These are phyloP conservation scores for Cercospora sp. DNA, from an alignment of 2,329 filamentous ascomycete genomes.

Conservation along the genomic window DNA sequence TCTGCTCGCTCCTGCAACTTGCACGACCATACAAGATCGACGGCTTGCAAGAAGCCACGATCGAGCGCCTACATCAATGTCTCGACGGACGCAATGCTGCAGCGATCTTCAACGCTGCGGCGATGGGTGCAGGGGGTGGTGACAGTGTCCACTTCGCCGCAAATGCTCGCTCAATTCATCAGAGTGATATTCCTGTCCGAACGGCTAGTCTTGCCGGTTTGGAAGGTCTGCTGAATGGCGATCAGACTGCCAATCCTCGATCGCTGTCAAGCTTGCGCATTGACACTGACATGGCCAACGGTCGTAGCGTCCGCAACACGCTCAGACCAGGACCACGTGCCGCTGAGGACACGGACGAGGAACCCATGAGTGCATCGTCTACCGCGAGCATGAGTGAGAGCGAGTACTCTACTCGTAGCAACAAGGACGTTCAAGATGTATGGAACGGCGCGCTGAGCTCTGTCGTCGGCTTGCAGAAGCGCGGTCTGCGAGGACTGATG, in stretches of 20 bases:
- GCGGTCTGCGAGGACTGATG: constrained; percentile 88
- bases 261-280: constrained; percentile 45
- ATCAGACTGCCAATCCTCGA: constrained; percentile 33
- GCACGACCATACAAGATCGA: constrained; percentile 91
- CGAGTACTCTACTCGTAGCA: constrained; percentile 39
- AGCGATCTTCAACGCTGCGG: constrained; percentile 95
- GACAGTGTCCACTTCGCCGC: constrained; percentile 70
- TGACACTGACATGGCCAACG: constrained; percentile 51
- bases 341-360: constrained; percentile 39
- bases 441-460: constrained; percentile 82
- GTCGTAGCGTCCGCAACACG: constrained; percentile 39
- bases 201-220: constrained; percentile 54
- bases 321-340: constrained; percentile 38
- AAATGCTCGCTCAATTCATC: constrained; percentile 35
- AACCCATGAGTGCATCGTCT: constrained; percentile 40
- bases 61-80: constrained; percentile 83
- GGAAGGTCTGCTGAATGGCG: constrained; percentile 45
- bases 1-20: constrained; percentile 92
- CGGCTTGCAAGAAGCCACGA: constrained; percentile 85
- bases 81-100: constrained; percentile 93
- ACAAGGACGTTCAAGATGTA: constrained; percentile 58
- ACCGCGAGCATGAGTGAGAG: constrained; percentile 39
- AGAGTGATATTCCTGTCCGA: constrained; percentile 42
- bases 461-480: constrained; percentile 93
- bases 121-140: constrained; percentile 94